Evolutionary conservation across 192 early-diverging fungal species (phyloP).

Genomic region (Backusella morwellensis): DNA sequence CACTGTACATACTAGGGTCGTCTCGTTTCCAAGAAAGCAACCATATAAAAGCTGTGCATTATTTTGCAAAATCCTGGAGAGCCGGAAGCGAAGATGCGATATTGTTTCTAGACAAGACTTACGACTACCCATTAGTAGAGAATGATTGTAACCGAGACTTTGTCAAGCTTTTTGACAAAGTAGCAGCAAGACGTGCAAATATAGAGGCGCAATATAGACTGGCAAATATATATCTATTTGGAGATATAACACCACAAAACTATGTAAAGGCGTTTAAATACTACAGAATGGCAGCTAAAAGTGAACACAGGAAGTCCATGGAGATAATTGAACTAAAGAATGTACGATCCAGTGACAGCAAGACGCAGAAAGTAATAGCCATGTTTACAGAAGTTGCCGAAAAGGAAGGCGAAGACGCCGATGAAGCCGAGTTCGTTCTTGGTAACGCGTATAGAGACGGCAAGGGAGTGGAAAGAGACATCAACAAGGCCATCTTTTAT

Average conservation of each 20-base stretch:
- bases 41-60: neutral
- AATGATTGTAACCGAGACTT: neutral
- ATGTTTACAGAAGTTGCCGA: neutral
- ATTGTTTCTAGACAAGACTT: neutral
- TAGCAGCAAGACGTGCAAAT: neutral
- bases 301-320: neutral
- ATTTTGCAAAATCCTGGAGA: neutral
- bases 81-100: neutral
- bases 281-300: neutral
- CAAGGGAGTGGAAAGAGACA: neutral
- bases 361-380: neutral
- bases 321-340: neutral
- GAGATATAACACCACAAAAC: neutral
- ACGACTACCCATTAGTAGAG: neutral
- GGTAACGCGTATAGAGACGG: neutral
- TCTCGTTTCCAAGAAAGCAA: neutral
- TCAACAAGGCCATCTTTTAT: neutral
- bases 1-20: neutral
- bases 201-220: neutral
- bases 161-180: neutral
- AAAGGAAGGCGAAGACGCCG: neutral
- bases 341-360: neutral
- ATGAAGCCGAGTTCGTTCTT: neutral
- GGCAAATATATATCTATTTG: neutral
- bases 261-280: neutral